Conservation (phyloP, 2,329 filamentous ascomycete genomes). For the Paracoccidioides brasiliensis region DNA sequence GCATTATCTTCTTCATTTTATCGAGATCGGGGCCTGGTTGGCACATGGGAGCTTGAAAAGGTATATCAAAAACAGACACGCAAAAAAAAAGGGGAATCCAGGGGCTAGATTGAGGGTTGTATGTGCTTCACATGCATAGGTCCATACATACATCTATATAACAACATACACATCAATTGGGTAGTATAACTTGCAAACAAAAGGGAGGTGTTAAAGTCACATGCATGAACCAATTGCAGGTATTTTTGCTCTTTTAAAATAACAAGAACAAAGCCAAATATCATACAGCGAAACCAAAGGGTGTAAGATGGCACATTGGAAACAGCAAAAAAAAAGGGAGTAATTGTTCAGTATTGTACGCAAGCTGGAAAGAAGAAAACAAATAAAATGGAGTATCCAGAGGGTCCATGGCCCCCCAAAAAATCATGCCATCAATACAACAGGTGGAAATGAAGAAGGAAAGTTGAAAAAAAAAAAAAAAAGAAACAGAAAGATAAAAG, state of each 20-base stretch:
- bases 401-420: neutral
- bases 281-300: neutral
- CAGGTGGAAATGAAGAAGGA: neutral
- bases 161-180: neutral
- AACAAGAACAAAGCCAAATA: neutral
- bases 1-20: too few relatives aligned
- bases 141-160: neutral
- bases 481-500: neutral
- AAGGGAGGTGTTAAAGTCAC: neutral
- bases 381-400: neutral
- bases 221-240: neutral
- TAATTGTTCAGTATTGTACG: too few relatives aligned
- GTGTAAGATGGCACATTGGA: neutral
- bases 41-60: too few relatives aligned
- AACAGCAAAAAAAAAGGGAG: neutral
- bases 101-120: neutral
- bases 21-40: too few relatives aligned
- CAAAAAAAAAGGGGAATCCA: neutral
- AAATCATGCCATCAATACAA: neutral
- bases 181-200: neutral
- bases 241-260: neutral
- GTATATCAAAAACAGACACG: neutral
- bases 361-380: neutral
- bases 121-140: neutral
- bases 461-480: slow-evolving; percentile 1